Evolutionary conservation across 352 stramenopile genomes (phyloP), one percentile per base, ranked within the genome.

Genomic region (Globisporangium middletonii): DNA sequence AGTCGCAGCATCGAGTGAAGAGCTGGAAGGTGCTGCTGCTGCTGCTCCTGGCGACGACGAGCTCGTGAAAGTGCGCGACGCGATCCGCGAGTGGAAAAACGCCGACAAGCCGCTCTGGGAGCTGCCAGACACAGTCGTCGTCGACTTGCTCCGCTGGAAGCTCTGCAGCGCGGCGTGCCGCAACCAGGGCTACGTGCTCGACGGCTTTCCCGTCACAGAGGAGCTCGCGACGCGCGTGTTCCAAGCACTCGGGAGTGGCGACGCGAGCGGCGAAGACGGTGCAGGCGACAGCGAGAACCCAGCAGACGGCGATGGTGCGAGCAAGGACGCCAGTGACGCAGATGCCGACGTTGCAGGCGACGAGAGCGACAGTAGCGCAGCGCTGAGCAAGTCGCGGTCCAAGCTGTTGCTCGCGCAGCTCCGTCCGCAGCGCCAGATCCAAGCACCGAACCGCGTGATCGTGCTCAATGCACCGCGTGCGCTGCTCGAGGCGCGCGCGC

Each of bases 181-280:
- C 7, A 94, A 93, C 67, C 86, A 94, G 48, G 86, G 86, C 3
- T 95, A 88, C 51, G 86, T 95, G 19, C 64, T 94, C 8, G 83
- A 94, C 41, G 84, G 81, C 0, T 45, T 90, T 2, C 79, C 83
- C 2, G 59, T 70, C 16, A 76, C 73, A 3, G 61, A 73, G 18
- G 63, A 67, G 19, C 80, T 86, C 41, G 83, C 83, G 0, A 49
- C 61, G 28, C 64, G 60, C 45, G 62, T 91, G 12, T 90, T 89
- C 47, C 66, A 61, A 1, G 30, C 57, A 3, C 60, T 61, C n/a
- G 12, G 15, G 12, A 63, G 42, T 5, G 60, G 59, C 2, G 65
- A 60, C 13, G 38, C 55, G 19, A 53, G 61, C 6, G 59, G 38
- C 3, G 58, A 65, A 23, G 56, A 55, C 16, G 60, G 52, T 5